Conservation (phyloP, 1,284 basidiomycete species). For the Apiotrichum laibachii region DNA sequence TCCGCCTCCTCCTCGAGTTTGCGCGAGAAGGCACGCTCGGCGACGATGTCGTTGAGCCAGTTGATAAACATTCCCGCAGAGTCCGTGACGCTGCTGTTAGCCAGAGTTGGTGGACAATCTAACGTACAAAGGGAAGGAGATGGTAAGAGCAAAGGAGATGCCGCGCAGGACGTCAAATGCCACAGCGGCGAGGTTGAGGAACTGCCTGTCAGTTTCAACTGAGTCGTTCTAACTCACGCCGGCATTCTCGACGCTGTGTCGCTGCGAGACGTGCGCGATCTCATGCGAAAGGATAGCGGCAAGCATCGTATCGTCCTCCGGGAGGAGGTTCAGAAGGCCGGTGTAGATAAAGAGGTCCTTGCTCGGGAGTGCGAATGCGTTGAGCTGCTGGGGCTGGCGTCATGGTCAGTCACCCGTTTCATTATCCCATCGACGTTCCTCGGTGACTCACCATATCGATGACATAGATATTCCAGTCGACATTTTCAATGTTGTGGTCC, state of each 20-base stretch:
- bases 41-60: constrained; percentile 55
- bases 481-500: constrained; percentile 37
- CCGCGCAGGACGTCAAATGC: constrained; percentile 56
- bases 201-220: constrained; percentile 32
- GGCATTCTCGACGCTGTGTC: constrained; percentile 56
- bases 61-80: constrained; percentile 54
- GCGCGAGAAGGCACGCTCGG: constrained; percentile 55
- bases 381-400: constrained; percentile 45
- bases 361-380: constrained; percentile 56
- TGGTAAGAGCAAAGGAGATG: constrained; percentile 55
- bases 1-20: constrained; percentile 58
- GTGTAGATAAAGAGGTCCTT: constrained; percentile 57
- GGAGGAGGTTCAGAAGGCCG: constrained; percentile 53
- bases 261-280: constrained; percentile 54
- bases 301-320: constrained; percentile 53
- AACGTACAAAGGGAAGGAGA: constrained; percentile 54
- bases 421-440: background rate
- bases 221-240: constrained; percentile 39
- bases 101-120: background rate
- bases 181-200: constrained; percentile 55
- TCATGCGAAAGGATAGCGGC: constrained; percentile 56
- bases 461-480: constrained; percentile 56
- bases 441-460: constrained; percentile 49
- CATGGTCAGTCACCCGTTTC: background rate
- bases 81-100: constrained; percentile 51